Evolutionary conservation across 371 early-diverging fungal species (phyloP), one percentile per base, ranked within the genome.

Genomic region (Polyrhizophydium stewartii): DNA sequence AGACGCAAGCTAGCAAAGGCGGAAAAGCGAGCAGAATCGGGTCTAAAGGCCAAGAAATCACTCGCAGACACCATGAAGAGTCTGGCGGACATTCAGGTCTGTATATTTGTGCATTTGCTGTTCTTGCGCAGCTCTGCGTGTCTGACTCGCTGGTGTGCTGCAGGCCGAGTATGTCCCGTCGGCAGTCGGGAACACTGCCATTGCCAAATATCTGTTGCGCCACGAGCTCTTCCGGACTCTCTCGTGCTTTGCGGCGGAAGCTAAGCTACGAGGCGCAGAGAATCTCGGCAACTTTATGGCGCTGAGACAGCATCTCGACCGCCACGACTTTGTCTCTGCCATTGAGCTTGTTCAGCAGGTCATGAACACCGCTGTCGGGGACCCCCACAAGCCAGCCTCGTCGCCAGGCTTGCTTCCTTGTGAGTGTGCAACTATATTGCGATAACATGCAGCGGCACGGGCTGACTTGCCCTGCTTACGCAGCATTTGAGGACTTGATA

Each of bases 401-500:
- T 16, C 16, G n/a, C n/a, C n/a, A 43, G n/a, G n/a, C n/a, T n/a
- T 43, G 43, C 43, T 43, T 1, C 22, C 5, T 40, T 55, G 2
- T 24, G 41, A 24, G 3, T 25, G 41, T 27, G 7, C 27, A 9
- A 12, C 37, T 7, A 13, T 35, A 58, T 25, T 17, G 43, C 3
- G 27, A 50, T 21, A 27, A 28, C 25, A 52, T 38, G 59, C 21
- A 52, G 50, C 2, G 33, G 21, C 41, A 51, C 35, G 21, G 27
- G 43, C 37, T 21, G 28, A 24, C 9, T 52, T 28, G 19, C 3
- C 21, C 7, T 46, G 19, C 28, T 22, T 35, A 17, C 56, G 24
- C 49, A 66, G 73, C 70, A 12, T 64, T 73, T 31, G 77, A 70
- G 12, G 74, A 74, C 31, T 50, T 74, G 1, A 30, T 68, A 21